Evolutionary conservation across 257 asterid species (phyloP).

Genomic region (Plantago ovata): DNA sequence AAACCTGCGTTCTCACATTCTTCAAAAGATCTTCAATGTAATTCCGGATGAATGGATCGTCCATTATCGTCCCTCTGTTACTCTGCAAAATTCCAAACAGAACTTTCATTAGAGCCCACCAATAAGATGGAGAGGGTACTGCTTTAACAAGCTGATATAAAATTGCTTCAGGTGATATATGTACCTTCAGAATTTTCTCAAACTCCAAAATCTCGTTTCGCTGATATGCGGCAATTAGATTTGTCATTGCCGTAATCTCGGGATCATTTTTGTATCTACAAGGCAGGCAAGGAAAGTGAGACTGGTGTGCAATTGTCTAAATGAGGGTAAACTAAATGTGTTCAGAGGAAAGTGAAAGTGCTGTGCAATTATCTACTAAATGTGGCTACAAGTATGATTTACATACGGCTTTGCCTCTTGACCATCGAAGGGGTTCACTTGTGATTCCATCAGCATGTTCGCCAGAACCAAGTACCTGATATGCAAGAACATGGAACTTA

Average conservation of each 20-base stretch:
- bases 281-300: conserved; percentile 16
- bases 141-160: conserved; percentile 16
- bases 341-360: conserved; percentile 13
- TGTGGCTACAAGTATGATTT: conserved; percentile 16
- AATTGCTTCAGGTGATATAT: conserved; percentile 4
- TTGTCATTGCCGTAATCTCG: conserved; percentile 96
- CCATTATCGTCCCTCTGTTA: conserved; percentile 97
- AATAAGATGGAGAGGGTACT: conserved; percentile 7
- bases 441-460: conserved; percentile 98
- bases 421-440: conserved; percentile 97
- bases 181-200: conserved; percentile 91
- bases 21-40: conserved; percentile 97
- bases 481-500: conserved; percentile 11
- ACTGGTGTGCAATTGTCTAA: conserved; percentile 1
- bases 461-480: conserved; percentile 94
- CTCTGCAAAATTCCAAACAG: conserved; percentile 47
- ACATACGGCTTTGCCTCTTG: conserved; percentile 99
- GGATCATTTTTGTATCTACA: conserved; percentile 90
- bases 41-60: conserved; percentile 89
- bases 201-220: conserved; percentile 95
- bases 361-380: conserved; percentile 1
- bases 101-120: conserved; percentile 6
- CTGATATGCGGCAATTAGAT: conserved; percentile 93
- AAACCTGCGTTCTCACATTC: conserved; percentile 95
- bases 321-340: conserved; percentile 9